phyloP scores from a whole-genome alignment of 495 filamentous ascomycete species.

The Penicillium cinerascens region DNA sequence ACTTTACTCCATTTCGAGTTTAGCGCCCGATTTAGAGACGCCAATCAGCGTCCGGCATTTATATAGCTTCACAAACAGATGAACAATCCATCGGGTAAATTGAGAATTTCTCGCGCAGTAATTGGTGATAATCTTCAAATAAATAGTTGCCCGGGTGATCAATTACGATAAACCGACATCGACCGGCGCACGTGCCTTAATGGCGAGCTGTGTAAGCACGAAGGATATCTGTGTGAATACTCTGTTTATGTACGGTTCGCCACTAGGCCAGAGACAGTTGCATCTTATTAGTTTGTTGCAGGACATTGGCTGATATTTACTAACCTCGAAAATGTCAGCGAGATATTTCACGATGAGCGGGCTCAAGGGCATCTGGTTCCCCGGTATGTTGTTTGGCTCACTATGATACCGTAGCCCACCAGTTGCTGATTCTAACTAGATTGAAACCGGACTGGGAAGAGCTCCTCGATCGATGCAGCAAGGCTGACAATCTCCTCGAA shows the following conservation, averaged over 20 bases:
- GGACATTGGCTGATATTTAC: no score
- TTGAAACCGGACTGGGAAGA: background rate
- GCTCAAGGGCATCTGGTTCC: conserved; percentile 26
- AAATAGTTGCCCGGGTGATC: no score
- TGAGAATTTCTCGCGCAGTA: background rate
- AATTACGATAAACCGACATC: no score
- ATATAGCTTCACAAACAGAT: background rate
- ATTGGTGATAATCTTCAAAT: background rate
- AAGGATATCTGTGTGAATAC: no score
- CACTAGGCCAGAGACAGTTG: background rate
- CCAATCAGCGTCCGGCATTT: conserved; percentile 9
- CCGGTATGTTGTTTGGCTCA: background rate
- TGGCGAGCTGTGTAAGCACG: no score
- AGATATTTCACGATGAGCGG: conserved; percentile 39
- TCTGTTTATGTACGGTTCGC: background rate
- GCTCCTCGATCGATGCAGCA: background rate
- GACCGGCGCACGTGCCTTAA: no score
- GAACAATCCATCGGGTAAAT: background rate
- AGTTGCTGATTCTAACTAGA: background rate
- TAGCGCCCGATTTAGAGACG: conserved; percentile 20
- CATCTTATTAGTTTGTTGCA: no score
- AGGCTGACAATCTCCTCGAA: background rate
- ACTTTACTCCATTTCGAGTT: conserved; percentile 35
- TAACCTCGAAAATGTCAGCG: conserved; percentile 18
- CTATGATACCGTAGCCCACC: background rate